phyloP scores from a whole-genome alignment of 2,329 filamentous ascomycete species.

The Sporothrix globosa region DNA sequence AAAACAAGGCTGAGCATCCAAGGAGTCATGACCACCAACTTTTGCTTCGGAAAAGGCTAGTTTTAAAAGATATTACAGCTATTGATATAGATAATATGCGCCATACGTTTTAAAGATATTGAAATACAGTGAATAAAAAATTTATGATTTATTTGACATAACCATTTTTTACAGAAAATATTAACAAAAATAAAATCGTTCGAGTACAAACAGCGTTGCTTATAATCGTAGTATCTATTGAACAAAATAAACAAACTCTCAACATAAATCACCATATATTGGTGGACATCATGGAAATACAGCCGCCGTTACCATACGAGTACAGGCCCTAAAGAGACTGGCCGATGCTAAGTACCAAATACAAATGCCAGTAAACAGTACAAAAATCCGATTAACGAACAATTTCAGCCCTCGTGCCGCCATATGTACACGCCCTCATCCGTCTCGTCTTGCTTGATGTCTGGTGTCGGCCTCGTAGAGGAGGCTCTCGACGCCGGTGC shows the following conservation, averaged over 20 bases:
- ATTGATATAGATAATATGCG: neutral
- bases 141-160: neutral
- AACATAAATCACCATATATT: neutral
- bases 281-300: no score
- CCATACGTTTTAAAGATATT: neutral
- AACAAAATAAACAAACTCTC: neutral
- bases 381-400: neutral
- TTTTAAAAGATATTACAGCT: no score
- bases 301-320: neutral
- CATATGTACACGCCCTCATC: slow-evolving; percentile 34
- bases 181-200: neutral
- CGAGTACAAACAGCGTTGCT: neutral
- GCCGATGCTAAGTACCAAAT: neutral
- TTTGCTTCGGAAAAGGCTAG: no score
- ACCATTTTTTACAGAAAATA: no score
- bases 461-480: slow-evolving; percentile 8
- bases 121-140: no score
- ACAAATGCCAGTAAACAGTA: neutral
- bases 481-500: neutral
- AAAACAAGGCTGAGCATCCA: slow-evolving; percentile 5
- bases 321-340: neutral
- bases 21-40: no score
- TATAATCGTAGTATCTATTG: no score
- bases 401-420: slow-evolving; percentile 25
- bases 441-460: slow-evolving; percentile 1